Evolutionary conservation across 2,329 filamentous ascomycete species (phyloP).

Genomic region (Aspergillus terreus): DNA sequence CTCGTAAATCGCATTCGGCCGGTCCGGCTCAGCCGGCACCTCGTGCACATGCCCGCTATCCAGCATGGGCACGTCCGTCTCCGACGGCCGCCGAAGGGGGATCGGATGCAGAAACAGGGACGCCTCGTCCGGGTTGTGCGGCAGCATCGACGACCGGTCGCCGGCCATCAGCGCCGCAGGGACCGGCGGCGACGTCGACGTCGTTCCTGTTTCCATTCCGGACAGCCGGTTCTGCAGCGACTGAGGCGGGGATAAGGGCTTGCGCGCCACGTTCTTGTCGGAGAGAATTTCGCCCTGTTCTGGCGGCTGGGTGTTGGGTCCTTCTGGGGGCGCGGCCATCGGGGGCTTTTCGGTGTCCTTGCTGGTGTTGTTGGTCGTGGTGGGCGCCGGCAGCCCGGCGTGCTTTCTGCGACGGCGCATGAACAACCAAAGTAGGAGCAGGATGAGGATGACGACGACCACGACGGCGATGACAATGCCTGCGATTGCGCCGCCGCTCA

Average conservation of each 20-base stretch:
- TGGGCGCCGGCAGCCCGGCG: background rate
- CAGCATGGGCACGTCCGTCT: constrained; percentile 20
- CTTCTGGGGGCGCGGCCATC: background rate
- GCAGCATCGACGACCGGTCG: background rate
- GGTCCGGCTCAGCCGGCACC: constrained; percentile 5
- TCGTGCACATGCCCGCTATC: constrained; percentile 22
- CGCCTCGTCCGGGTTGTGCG: background rate
- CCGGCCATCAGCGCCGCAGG: constrained; percentile 10
- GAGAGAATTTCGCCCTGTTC: background rate
- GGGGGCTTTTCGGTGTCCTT: background rate
- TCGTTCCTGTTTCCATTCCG: background rate
- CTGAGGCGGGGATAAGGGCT: constrained; percentile 11
- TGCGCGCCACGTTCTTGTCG: constrained; percentile 9
- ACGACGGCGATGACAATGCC: constrained; percentile 38
- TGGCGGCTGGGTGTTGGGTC: background rate
- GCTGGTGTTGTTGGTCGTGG: background rate
- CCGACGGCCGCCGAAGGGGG: constrained; percentile 6
- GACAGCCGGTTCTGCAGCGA: constrained; percentile 1
- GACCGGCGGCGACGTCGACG: constrained; percentile 1
- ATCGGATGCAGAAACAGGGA: constrained; percentile 12
- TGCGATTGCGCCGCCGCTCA: constrained; percentile 25
- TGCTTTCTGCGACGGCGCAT: constrained; percentile 12
- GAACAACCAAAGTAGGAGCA: constrained; percentile 16
- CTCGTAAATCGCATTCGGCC: constrained; percentile 13
- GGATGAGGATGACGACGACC: constrained; percentile 28